phyloP scores from a whole-genome alignment of 768 basidiomycete species.

The Macrolepiota albuminosa region DNA sequence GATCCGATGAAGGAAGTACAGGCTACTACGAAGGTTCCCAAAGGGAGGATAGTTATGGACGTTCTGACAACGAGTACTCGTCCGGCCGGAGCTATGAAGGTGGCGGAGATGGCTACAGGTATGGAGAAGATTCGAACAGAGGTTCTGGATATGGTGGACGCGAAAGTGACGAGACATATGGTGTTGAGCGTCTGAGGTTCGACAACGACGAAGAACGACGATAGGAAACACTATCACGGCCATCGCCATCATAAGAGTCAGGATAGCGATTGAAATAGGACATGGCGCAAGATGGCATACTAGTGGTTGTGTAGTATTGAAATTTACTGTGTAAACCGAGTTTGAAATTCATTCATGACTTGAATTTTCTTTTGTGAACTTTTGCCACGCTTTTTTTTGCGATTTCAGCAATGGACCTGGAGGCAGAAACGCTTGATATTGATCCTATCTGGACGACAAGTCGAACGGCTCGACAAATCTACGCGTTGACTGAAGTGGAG shows the following conservation, averaged over 20 bases:
- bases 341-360: not conserved
- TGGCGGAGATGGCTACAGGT: conserved; percentile 11
- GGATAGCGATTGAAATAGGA: conserved; percentile 12
- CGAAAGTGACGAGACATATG: conserved; percentile 41
- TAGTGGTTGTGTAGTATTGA: not conserved
- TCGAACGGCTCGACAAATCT: conserved; percentile 77
- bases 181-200: conserved; percentile 45
- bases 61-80: conserved; percentile 8
- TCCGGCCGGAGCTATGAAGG: conserved; percentile 16
- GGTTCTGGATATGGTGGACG: conserved; percentile 12
- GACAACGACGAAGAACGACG: conserved; percentile 29
- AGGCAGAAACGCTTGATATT: conserved; percentile 39
- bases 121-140: conserved; percentile 12
- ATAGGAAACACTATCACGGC: conserved; percentile 10
- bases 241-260: conserved; percentile 11
- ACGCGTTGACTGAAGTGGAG: conserved; percentile 75
- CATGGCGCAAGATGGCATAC: not conserved
- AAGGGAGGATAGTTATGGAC: conserved; percentile 5
- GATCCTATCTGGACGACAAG: conserved; percentile 83
- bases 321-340: not conserved
- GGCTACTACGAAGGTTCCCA: not conserved
- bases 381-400: conserved; percentile 6
- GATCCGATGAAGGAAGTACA: conserved; percentile 10
- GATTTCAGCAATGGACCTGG: conserved; percentile 25
- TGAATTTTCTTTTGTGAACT: not conserved